A percentile compares a stretch with the other conserved stretches of the same genome.
These are phyloP conservation scores for Penicillium coprophilum DNA, from an alignment of 495 filamentous ascomycete species.

Conservation along the genomic window DNA sequence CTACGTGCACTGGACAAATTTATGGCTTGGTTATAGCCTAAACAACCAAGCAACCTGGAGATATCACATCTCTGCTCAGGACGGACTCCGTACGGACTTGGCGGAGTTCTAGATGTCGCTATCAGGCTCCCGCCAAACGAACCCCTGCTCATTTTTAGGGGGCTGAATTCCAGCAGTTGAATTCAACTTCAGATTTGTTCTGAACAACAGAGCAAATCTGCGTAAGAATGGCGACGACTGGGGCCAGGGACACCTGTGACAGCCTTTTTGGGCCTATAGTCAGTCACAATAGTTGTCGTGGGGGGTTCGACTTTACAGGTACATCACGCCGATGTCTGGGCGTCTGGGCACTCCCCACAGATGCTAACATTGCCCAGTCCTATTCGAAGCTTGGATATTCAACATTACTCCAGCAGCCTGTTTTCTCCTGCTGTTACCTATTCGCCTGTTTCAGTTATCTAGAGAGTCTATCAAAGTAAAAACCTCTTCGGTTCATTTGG, in stretches of 20 bases:
- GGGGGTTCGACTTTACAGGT: constrained; percentile 52
- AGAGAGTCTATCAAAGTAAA: constrained; percentile 39
- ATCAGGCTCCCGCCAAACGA: neutral
- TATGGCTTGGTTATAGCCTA: too few relatives aligned
- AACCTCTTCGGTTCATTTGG: constrained; percentile 12
- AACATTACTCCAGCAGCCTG: constrained; percentile 44
- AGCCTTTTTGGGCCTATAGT: constrained; percentile 19
- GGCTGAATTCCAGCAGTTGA: too few relatives aligned
- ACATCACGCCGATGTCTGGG: neutral
- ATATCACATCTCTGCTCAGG: too few relatives aligned
- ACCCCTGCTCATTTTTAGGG: too few relatives aligned
- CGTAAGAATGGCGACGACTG: neutral
- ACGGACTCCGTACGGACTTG: too few relatives aligned
- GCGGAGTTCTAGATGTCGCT: too few relatives aligned
- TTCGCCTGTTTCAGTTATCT: constrained; percentile 37
- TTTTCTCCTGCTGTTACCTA: constrained; percentile 38
- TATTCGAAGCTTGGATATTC: constrained; percentile 50
- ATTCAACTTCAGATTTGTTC: too few relatives aligned
- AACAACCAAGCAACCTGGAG: too few relatives aligned
- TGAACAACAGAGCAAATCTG: too few relatives aligned
- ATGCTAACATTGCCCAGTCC: constrained; percentile 13
- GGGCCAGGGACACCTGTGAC: neutral
- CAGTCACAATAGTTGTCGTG: constrained; percentile 27
- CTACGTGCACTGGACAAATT: too few relatives aligned
- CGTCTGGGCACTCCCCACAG: neutral